Base-by-base conservation (phyloP, 306 rosid species). In the Benincasa hispida region DNA sequence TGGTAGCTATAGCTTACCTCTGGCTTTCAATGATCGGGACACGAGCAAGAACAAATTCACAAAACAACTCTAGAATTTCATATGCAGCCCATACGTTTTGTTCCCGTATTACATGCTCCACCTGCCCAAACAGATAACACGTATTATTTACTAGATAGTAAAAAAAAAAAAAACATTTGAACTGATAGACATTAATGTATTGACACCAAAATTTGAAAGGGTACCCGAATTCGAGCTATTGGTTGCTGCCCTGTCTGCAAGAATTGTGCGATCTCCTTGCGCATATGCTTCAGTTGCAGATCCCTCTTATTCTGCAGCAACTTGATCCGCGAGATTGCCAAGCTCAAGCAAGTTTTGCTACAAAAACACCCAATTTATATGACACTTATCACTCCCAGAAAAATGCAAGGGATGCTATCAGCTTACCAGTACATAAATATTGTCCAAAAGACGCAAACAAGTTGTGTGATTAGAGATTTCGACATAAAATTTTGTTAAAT, bases 231-330 rank as follows among this genome's bases (percentile, higher is more conserved):
- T 83, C 91, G 86, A 84, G 99, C 96, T 58, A 94, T 92, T 74
- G 96, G 82, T 82, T 94, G 97, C 86, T 92, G 99, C 78, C 99
- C 98, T 62, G 93, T 91, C 88, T 88, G 99, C 87, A 92, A 78
- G 85, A 94, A 92, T 73, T 94, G 99, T 21, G 92, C 86, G 53
- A 94, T 94, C 83, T 92, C 99, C 88, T 87, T 94, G 75, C 96
- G 92, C 98, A 92, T 94, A 66, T 89, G 92, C 81, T 88, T 92
- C 77, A 91, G 84, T 73, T 94, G 97, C 84, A 86, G 2, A 70
- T 92, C 99, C 84, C 99, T 88, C 91, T 92, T 94, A 89, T 92
- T 94, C 79, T 94, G 97, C 86, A 94, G 84, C 90, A 94, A 83
- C 80, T 92, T 94, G 70, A 94, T 92, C 68, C 99, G 98, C 34